Evolutionary conservation across 257 asterid species (phyloP), one percentile per base, ranked within the genome.

Genomic region (Ilex asprella): DNA sequence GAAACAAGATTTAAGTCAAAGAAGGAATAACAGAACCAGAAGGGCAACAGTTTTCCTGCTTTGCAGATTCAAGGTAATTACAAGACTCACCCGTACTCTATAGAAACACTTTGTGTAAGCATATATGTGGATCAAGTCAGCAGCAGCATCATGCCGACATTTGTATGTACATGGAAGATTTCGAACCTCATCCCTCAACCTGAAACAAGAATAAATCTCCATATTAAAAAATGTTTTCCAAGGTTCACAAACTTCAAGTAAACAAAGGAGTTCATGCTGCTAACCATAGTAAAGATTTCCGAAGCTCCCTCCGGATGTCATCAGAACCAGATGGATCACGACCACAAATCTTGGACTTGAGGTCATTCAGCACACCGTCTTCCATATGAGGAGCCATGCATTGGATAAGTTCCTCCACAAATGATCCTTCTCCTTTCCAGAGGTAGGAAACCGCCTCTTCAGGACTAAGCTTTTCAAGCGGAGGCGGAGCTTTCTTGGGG

Each of bases 121-220:
- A 72, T 85, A 86, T 77, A 86, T 57, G 71, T 93, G 97, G 70
- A 93, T 85, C 86, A 93, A 79, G 85, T 93, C 99, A 75, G 99
- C 97, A 74, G 96, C 97, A 55, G 99, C 99, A 77, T 93, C 99
- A 55, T 89, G 87, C 65, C 99, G 87, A 71, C 92, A 84, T 67
- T 93, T 93, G 75, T 84, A 82, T 9, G 88, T 76, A 79, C 97
- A 93, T 31, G 94, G 82, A 78, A 93, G 95, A 72, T 84, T 79
- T 59, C 97, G 95, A 59, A 93, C 82, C 88, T 93, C 97, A 75
- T 93, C 99, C 76, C 99, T 80, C 79, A 93, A 82, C 99, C 99
- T 93, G 78, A 66, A 74, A 73, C 60, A 70, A 58, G 58, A 27
- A 64, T 59, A 61, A 52, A 66, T 62, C 56, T 76, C 64, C 58